These are phyloP conservation scores for Psilocybe cubensis DNA, from an alignment of 768 basidiomycete species.

Conservation along the genomic window DNA sequence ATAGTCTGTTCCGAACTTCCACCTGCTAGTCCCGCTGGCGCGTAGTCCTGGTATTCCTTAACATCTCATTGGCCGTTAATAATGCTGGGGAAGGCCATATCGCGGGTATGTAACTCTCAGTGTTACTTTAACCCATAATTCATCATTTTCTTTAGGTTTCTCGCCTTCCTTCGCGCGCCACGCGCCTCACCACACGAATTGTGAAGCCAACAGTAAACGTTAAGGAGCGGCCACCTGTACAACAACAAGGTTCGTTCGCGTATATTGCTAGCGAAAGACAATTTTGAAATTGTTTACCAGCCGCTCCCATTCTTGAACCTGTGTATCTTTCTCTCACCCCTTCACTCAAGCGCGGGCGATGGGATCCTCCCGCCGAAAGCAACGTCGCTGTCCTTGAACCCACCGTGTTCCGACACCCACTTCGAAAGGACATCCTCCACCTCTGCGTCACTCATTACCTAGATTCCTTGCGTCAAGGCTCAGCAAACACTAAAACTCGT, in stretches of 20 bases:
- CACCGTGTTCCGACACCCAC: slow-evolving; percentile 86
- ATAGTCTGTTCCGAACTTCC: slow-evolving; percentile 20
- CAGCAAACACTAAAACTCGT: slow-evolving; percentile 90
- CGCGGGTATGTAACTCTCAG: slow-evolving; percentile 20
- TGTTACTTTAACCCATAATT: background rate
- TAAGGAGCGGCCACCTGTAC: slow-evolving; percentile 17
- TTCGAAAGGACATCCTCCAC: slow-evolving; percentile 92
- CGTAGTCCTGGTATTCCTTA: slow-evolving; percentile 13
- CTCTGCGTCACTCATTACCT: slow-evolving; percentile 88
- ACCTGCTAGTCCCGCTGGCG: slow-evolving; percentile 7
- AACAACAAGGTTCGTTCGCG: slow-evolving; percentile 21
- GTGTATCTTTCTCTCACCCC: slow-evolving; percentile 66
- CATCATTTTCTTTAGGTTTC: slow-evolving; percentile 16
- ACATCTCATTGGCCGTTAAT: slow-evolving; percentile 11
- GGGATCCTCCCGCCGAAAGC: slow-evolving; percentile 42
- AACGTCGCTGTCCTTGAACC: slow-evolving; percentile 70
- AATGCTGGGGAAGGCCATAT: slow-evolving; percentile 25
- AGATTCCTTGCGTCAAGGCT: slow-evolving; percentile 89
- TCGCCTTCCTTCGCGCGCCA: slow-evolving; percentile 15
- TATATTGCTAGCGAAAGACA: background rate
- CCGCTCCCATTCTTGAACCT: slow-evolving; percentile 37
- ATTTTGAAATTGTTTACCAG: slow-evolving; percentile 7
- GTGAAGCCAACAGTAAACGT: slow-evolving; percentile 25
- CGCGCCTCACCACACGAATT: slow-evolving; percentile 13
- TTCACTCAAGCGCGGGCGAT: slow-evolving; percentile 49